phyloP scores from a whole-genome alignment of 2,329 filamentous ascomycete genomes.

The Colletotrichum lentis region DNA sequence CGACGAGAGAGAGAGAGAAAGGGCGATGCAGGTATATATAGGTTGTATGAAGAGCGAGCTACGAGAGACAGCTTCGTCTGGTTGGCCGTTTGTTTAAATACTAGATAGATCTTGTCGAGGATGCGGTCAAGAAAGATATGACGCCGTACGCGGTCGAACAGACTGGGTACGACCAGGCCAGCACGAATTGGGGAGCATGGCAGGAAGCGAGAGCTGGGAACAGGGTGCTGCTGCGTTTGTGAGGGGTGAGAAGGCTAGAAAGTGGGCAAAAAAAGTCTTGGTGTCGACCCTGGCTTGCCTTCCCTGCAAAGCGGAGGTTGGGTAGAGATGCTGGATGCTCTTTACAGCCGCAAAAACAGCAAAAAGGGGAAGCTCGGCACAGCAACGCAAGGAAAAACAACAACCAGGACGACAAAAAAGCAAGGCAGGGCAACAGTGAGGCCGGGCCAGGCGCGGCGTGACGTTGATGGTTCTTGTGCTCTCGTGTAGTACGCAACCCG shows the following conservation, averaged over 20 bases:
- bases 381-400: not conserved
- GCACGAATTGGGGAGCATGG: constrained; percentile 27
- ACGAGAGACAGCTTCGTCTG: not conserved
- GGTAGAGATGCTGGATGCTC: constrained; percentile 27
- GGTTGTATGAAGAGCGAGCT: not conserved
- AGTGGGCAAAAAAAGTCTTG: constrained; percentile 33
- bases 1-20: not conserved
- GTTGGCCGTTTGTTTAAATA: constrained; percentile 26
- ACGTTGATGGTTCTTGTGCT: constrained; percentile 20
- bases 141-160: constrained; percentile 32
- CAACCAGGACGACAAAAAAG: constrained; percentile 7
- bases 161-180: constrained; percentile 32
- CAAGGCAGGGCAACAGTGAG: constrained; percentile 19
- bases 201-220: constrained; percentile 22
- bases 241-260: constrained; percentile 2
- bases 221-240: constrained; percentile 20
- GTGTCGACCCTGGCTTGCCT: constrained; percentile 25
- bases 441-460: constrained; percentile 19
- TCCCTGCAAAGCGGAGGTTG: constrained; percentile 36
- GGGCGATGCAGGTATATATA: no score
- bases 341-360: constrained; percentile 21
- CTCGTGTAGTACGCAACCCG: constrained; percentile 11
- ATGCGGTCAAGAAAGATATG: constrained; percentile 35
- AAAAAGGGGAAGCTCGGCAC: constrained; percentile 1
- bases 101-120: constrained; percentile 8